Evolutionary conservation across 495 filamentous ascomycete species (phyloP), one percentile per base, ranked within the genome.

Genomic region (Aspergillus indologenus): DNA sequence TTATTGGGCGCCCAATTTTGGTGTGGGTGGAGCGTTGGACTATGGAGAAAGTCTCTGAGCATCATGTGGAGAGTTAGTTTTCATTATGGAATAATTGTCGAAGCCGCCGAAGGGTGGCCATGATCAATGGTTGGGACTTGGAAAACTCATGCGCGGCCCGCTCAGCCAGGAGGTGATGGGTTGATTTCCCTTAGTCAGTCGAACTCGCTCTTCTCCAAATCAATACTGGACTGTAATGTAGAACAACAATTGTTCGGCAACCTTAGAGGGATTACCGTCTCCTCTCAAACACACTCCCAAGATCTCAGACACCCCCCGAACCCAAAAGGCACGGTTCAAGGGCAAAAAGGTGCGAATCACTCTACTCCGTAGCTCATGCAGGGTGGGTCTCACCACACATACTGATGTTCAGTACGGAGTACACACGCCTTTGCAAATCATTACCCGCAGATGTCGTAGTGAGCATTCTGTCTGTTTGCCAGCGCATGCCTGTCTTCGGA

Each of bases 401-500:
- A 29, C 3, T 29, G 9, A 29, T 29, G 9, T 9, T 3, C 26
- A 29, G 26, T 29, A 29, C 26, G 9, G 26, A 4, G 9, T 9
- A 29, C 26, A 29, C 26, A 40, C 34, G 34, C 34, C 58, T 60
- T 60, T 61, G 65, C 65, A 68, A 63, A 68, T 68, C 65, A 68
- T 65, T 61, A 53, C 56, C 65, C 59, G 60, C 55, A 53, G 57
- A 50, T 56, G 60, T 68, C 58, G 58, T 60, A 48, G 56, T 63
- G 42, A 48, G 58, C 56, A 60, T 64, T 64, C 43, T 56, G 49
- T 5, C 45, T 45, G 22, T 50, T 53, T 54, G 54, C 54, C 61
- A 60, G 45, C 57, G 54, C 61, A 61, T 61, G 58, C 45, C 61
- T 62, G 54, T 61, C 61, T 61, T 67, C 59, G 59, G 61, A 67